Base-by-base conservation (phyloP, 148 eudicot genomes). In the Fagopyrum homotropicum region DNA sequence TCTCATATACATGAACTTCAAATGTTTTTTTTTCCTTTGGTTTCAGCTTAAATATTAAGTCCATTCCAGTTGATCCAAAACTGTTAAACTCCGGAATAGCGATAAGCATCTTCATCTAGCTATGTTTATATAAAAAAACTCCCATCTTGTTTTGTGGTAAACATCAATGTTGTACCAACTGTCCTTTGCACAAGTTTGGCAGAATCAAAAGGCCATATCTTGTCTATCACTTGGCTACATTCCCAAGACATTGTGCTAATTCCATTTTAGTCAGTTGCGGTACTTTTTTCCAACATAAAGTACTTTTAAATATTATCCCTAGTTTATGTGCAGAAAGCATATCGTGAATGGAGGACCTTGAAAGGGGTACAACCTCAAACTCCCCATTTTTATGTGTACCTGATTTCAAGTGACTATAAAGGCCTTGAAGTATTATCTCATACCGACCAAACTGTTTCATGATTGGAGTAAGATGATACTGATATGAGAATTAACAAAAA, bases 311-410 rank as follows among this genome's bases (percentile, higher is more conserved):
- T 30, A 30, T 30, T 30, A 60, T 60, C 66, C 66, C 66, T 19
- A 26, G 40, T 22, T 19, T 60, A 4, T 19, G 66, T 9, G 35
- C 66, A 19, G 66, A 19, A 57, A 57, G 35, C 19, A 57, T 57
- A 29, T 17, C 8, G 63, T 19, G 63, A 57, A 57, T n/a, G 30
- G 63, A 17, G 29, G 26, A 26, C 66, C 66, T 22, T 60, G 64
- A 60, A 26, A 60, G 66, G 66, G 66, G 66, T 26, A 60, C 35
- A 26, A 22, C 11, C 35, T 60, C 66, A 26, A 60, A 60, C 66
- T 60, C 9, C 35, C 14, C 66, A 60, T 22, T 60, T 22, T 60
- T 19, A 26, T 22, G 66, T 60, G 66, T 26, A 60, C 66, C 66
- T 19, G 19, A 22, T 19, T 22, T 60, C 30, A 60, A 60, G 9